phyloP scores from a whole-genome alignment of 176 grass and related monocot species.

The Avena atlantica region DNA sequence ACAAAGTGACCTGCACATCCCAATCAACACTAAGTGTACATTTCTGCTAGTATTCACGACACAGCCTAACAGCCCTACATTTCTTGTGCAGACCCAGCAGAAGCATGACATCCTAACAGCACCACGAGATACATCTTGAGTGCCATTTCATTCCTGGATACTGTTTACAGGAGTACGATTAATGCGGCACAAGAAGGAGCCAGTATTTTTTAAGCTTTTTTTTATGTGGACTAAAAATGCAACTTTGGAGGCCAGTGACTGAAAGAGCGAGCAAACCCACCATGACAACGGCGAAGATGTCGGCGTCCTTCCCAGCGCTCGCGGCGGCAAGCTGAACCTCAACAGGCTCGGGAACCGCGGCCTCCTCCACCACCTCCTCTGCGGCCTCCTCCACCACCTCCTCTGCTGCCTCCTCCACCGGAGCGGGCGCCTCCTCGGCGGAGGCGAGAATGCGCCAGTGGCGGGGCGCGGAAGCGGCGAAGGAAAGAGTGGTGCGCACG shows the following conservation, averaged over 20 bases:
- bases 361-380: conserved; percentile 39
- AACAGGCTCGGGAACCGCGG: conserved; percentile 59
- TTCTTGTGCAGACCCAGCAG: neutral
- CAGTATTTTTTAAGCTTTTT: neutral
- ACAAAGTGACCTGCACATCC: neutral
- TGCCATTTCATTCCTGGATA: too few species aligned
- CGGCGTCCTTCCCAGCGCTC: conserved; percentile 63
- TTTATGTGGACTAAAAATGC: neutral
- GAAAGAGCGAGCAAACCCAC: conserved; percentile 44
- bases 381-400: conserved; percentile 24
- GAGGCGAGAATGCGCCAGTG: conserved; percentile 37
- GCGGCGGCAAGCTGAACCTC: conserved; percentile 71
- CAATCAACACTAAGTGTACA: neutral
- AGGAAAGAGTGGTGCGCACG: conserved; percentile 1
- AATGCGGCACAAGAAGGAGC: conserved; percentile 4
- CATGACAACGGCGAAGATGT: conserved; percentile 95
- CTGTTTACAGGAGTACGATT: neutral
- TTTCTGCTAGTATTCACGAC: neutral
- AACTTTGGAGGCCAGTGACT: neutral
- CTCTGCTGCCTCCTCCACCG: conserved; percentile 28
- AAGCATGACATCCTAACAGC: conserved; percentile 3
- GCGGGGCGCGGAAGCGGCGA: conserved; percentile 1
- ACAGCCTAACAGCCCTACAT: neutral
- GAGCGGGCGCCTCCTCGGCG: conserved; percentile 48
- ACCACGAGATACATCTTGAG: neutral